Evolutionary conservation across 306 rosid genomes (phyloP).

Genomic region (Castanospermum australe): DNA sequence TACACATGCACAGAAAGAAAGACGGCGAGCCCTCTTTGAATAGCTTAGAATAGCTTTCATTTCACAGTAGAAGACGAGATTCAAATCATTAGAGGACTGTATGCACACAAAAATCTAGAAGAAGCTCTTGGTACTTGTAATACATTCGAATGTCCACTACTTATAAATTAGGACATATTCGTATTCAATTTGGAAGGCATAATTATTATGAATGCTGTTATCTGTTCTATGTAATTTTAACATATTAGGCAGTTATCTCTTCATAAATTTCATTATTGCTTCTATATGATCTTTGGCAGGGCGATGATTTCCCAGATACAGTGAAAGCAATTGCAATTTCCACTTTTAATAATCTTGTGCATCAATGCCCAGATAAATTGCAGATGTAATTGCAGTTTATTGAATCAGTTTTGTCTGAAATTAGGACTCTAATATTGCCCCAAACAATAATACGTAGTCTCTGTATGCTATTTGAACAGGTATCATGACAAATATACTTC

Average conservation of each 20-base stretch:
- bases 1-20: background rate
- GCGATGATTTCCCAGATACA: background rate
- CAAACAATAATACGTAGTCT: background rate
- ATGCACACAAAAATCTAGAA: background rate
- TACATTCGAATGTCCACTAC: background rate
- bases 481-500: background rate
- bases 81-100: background rate
- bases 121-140: background rate
- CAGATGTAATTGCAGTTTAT: constrained; percentile 18
- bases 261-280: background rate
- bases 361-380: constrained; percentile 14
- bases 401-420: background rate
- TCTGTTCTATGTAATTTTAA: background rate
- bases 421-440: background rate
- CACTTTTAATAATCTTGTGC: constrained; percentile 14
- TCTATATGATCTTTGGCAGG: constrained; percentile 26
- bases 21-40: too few relatives aligned
- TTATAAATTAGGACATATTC: background rate
- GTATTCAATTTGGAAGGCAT: background rate
- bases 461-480: constrained; percentile 14
- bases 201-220: background rate
- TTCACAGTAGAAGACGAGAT: background rate
- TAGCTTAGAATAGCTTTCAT: background rate
- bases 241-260: background rate
- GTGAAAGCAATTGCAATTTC: constrained; percentile 12